Evolutionary conservation across 257 asterid genomes (phyloP).

Genomic region (Solanum chaucha): DNA sequence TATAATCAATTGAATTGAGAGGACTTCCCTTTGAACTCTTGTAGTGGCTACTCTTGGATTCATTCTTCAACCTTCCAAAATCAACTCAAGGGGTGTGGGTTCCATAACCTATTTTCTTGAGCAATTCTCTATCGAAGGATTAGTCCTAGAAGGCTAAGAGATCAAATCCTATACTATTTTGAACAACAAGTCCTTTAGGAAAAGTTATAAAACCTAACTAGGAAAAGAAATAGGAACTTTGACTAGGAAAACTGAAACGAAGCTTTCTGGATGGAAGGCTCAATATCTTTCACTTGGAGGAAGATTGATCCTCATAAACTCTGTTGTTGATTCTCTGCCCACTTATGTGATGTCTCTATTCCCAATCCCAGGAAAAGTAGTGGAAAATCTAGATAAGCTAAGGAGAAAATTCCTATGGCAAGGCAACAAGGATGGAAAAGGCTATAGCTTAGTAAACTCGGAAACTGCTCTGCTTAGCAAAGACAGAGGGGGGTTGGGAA

Average conservation of each 20-base stretch:
- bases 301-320: too few species aligned
- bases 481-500: too few species aligned
- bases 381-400: too few species aligned
- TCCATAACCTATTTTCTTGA: neutral
- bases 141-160: neutral
- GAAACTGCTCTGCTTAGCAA: too few species aligned
- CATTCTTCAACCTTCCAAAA: neutral
- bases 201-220: neutral
- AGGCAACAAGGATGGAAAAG: too few species aligned
- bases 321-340: too few species aligned
- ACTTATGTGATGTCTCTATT: too few species aligned
- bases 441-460: too few species aligned
- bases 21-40: neutral
- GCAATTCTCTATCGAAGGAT: neutral
- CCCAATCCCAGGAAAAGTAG: too few species aligned
- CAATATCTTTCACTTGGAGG: too few species aligned
- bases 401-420: too few species aligned
- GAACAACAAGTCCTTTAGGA: neutral
- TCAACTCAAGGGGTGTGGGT: neutral
- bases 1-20: neutral
- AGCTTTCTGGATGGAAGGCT: too few species aligned
- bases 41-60: neutral
- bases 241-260: neutral
- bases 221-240: neutral
- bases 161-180: neutral